Base-by-base conservation (phyloP, 2,329 filamentous ascomycete species). In the Stagonosporopsis rhizophila region DNA sequence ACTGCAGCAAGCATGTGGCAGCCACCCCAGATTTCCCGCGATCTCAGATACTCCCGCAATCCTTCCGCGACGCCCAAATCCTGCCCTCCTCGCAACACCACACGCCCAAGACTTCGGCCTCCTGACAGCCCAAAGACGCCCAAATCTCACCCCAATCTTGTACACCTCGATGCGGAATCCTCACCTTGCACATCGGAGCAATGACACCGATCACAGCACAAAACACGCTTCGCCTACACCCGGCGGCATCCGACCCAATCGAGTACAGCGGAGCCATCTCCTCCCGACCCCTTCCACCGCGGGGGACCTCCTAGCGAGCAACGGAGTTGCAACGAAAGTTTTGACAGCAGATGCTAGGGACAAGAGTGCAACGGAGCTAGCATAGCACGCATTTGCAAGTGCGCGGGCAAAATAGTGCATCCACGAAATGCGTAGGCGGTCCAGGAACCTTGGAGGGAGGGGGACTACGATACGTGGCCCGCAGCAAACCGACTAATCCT, bases 1-100 rank as follows among this genome's bases (percentile, higher is more conserved):
- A 38, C 28, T 2, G 51, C 32, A 54, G 38, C 30, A 44, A 45
- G 9, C 44, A 32, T 37, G 38, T 53, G 28, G 11, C 37, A 52
- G 17, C 22, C 23, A 19, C 35, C 52, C 46, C 41, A 51, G 41
- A 46, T 19, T 42, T 45, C n/a, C n/a, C n/a, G n/a, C n/a, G n/a
- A n/a, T 50, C 45, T 42, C 34, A 49, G 25, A 38, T 44, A 19
- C 47, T 56, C 52, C 47, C 53, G 47, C 46, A 51, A 56, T 56
- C 53, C 53, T 56, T 56, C 53, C 42, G 53, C 41, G 23, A 19
- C 47, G 41, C 46, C 46, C 39, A 15, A 44, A 39, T 51, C 53
- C 42, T 32, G 5, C 30, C n/a, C 17, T 38, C 44, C 38, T 48
- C 32, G 47, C 41, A 51, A 42, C 30, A 32, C 25, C 38, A 52